Base-by-base conservation (phyloP, 148 eudicot species). In the Persicaria maculosa region DNA sequence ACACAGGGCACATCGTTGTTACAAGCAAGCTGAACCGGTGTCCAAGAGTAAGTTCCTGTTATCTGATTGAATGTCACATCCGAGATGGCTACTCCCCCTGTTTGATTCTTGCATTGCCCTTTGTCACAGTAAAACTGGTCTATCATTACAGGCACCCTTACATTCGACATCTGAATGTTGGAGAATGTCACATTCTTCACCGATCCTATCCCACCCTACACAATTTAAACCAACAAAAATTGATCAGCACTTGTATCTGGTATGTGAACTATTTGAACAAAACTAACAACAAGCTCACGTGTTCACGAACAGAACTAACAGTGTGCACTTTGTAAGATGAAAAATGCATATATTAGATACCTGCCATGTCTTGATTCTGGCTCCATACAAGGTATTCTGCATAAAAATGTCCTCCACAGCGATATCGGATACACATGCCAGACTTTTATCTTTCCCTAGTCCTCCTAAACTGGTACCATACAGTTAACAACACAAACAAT, bases 351-450 rank as follows among this genome's bases (percentile, higher is more conserved):
- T 22, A 22, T 22, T 22, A 22, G 25, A 22, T 22, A 22, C 25
- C 25, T 89, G 96, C 97, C 97, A 92, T 75, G 97, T 90, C 80
- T 92, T 92, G 85, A 92, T 92, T 77, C 97, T 79, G 43, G 79
- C 97, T 77, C 97, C 97, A 47, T 81, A 88, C 40, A 84, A 52
- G 0, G 96, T 90, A 69, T 77, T 82, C 20, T 81, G 81, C 87
- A 90, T 84, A 74, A 74, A 4, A 71, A 88, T 82, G 75, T 90
- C 73, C 40, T 92, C 91, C 4, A 90, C 90, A 5, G 80, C 68
- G 22, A 92, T 83, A 76, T 92, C 80, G 6, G 93, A 92, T 50
- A 90, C 91, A 73, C 97, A 92, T 3, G 96, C 97, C 16, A 83
- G 72, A 62, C 86, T 90, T 78, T 68, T 84, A 71, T 85, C 88